phyloP scores from a whole-genome alignment of 2,329 filamentous ascomycete species.

The Epicoccum nigrum region DNA sequence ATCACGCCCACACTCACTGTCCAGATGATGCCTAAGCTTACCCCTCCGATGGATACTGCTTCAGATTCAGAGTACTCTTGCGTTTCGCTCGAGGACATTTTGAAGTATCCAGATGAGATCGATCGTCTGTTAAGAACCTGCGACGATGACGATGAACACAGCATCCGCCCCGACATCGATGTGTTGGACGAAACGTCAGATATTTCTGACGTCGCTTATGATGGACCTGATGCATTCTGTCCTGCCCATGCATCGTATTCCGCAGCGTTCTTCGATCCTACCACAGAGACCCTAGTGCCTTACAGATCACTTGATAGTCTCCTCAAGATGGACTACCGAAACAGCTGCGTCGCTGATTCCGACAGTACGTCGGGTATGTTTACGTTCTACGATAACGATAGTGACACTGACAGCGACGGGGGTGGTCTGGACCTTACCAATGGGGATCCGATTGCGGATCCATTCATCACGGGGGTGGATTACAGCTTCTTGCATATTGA shows the following conservation, averaged over 20 bases:
- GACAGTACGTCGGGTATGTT: too few species aligned
- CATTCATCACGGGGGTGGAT: neutral
- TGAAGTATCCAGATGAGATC: neutral
- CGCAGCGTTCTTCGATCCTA: neutral
- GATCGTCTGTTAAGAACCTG: neutral
- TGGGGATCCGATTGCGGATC: too few species aligned
- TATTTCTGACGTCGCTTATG: neutral
- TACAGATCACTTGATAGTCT: constrained; percentile 3
- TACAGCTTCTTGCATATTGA: neutral
- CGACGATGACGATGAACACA: neutral
- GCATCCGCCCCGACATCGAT: neutral
- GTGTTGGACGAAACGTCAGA: neutral
- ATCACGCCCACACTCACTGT: too few species aligned
- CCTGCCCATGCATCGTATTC: constrained; percentile 7
- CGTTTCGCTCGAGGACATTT: neutral
- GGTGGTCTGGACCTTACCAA: too few species aligned
- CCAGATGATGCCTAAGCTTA: too few species aligned
- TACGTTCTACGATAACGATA: neutral
- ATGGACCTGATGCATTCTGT: neutral
- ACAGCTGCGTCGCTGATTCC: neutral
- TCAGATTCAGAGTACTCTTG: neutral
- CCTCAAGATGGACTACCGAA: neutral
- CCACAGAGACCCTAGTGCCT: neutral
- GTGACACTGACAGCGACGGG: neutral
- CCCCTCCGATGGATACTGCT: neutral